A percentile compares a stretch with the other conserved stretches of the same genome.
phyloP scores from a whole-genome alignment of 1,284 basidiomycete genomes.

The Puccinia hordei region DNA sequence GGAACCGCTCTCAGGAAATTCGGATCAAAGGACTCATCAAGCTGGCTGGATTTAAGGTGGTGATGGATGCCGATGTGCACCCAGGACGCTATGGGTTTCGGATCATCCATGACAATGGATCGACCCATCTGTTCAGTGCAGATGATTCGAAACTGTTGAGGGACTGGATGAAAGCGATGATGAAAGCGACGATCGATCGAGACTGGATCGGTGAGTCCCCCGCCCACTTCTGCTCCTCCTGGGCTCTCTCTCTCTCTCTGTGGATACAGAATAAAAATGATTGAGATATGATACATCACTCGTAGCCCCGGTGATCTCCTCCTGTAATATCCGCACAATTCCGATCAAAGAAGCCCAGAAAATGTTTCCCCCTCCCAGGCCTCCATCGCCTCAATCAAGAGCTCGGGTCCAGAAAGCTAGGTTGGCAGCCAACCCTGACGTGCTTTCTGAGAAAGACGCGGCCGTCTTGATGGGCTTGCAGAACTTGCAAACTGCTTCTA shows the following conservation, averaged over 20 bases:
- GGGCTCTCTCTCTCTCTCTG: neutral
- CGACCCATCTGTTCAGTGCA: constrained; percentile 85
- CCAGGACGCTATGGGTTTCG: constrained; percentile 94
- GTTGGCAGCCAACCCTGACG: constrained; percentile 82
- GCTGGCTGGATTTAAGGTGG: constrained; percentile 86
- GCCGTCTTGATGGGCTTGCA: constrained; percentile 58
- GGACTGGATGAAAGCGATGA: constrained; percentile 99
- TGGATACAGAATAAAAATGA: too few species aligned
- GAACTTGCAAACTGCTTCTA: constrained; percentile 55
- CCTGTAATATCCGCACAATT: constrained; percentile 95
- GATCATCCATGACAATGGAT: constrained; percentile 84
- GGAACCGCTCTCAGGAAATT: too few species aligned
- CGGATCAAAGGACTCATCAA: constrained; percentile 95
- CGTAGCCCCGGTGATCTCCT: constrained; percentile 87
- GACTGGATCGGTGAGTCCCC: constrained; percentile 76
- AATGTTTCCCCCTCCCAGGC: constrained; percentile 90
- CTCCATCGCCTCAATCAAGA: constrained; percentile 84
- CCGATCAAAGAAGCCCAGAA: constrained; percentile 90
- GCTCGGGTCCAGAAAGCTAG: constrained; percentile 86
- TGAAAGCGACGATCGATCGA: constrained; percentile 95
- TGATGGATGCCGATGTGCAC: constrained; percentile 86
- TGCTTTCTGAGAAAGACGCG: constrained; percentile 70
- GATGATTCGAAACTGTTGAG: constrained; percentile 80
- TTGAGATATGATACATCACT: too few species aligned
- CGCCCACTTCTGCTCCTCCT: too few species aligned